Percentiles rank a stretch among this genome's conserved stretches.
Conservation (phyloP, 352 stramenopile genomes). For the Hyaloperonospora arabidopsidis region DNA sequence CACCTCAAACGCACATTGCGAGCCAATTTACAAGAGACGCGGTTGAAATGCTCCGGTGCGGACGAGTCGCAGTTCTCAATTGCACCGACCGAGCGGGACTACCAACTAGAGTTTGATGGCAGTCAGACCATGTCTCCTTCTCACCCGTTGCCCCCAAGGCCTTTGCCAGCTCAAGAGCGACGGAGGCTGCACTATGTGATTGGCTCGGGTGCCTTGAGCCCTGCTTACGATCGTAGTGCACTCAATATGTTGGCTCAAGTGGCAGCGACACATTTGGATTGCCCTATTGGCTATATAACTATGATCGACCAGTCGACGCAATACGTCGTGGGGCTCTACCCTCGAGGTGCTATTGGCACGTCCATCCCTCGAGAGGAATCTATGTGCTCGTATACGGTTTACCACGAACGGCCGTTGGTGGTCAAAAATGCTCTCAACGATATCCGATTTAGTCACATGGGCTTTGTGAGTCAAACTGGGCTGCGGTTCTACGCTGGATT, state of each 20-base stretch:
- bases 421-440: slow-evolving; percentile 57
- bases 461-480: slow-evolving; percentile 35
- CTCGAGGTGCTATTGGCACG: slow-evolving; percentile 21
- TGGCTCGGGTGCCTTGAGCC: slow-evolving; percentile 31
- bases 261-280: slow-evolving; percentile 41
- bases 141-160: slow-evolving; percentile 38
- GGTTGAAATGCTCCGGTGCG: slow-evolving; percentile 9
- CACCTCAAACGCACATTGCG: slow-evolving; percentile 25
- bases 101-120: slow-evolving; percentile 40
- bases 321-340: slow-evolving; percentile 36
- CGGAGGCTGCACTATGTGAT: slow-evolving; percentile 37
- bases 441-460: slow-evolving; percentile 57
- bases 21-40: slow-evolving; percentile 16
- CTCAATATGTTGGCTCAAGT: slow-evolving; percentile 47
- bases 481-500: slow-evolving; percentile 69
- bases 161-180: slow-evolving; percentile 30
- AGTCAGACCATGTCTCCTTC: slow-evolving; percentile 33
- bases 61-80: slow-evolving; percentile 32
- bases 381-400: slow-evolving; percentile 54
- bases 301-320: slow-evolving; percentile 50
- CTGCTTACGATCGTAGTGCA: slow-evolving; percentile 43
- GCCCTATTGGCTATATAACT: slow-evolving; percentile 51
- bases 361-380: slow-evolving; percentile 41
- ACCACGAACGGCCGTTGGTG: slow-evolving; percentile 49
- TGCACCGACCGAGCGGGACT: slow-evolving; percentile 36